Percentiles rank a stretch among this genome's conserved stretches.
phyloP scores from a whole-genome alignment of 495 filamentous ascomycete species.

The Baudoinia panamericana region DNA sequence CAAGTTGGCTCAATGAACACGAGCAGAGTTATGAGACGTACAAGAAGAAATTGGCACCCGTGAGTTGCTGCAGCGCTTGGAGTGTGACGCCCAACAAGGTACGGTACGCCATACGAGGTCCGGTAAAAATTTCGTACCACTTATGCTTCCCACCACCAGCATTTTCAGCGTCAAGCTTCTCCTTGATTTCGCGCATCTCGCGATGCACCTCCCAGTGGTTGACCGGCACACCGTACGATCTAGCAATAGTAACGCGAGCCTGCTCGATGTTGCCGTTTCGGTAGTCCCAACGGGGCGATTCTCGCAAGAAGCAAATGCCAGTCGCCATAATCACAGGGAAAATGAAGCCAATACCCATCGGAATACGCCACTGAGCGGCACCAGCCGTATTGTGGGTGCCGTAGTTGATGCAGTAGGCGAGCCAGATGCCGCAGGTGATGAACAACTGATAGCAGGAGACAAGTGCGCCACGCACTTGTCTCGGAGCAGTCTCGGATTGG shows the following conservation, averaged over 20 bases:
- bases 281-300: constrained; percentile 30
- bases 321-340: constrained; percentile 61
- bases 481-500: constrained; percentile 24
- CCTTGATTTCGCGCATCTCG: constrained; percentile 50
- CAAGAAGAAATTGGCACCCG: constrained; percentile 47
- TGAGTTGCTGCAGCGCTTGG: constrained; percentile 57
- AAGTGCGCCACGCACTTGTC: constrained; percentile 25
- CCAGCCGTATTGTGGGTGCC: constrained; percentile 45
- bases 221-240: constrained; percentile 53
- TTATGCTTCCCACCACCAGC: constrained; percentile 27
- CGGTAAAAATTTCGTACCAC: constrained; percentile 21
- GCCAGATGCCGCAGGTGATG: constrained; percentile 76
- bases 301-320: constrained; percentile 34
- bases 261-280: constrained; percentile 29
- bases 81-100: constrained; percentile 54
- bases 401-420: constrained; percentile 69
- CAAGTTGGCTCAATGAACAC: not conserved
- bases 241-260: constrained; percentile 54
- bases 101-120: constrained; percentile 58
- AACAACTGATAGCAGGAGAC: constrained; percentile 65
- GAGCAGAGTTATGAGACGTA: not conserved
- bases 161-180: constrained; percentile 35
- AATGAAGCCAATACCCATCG: constrained; percentile 66
- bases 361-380: constrained; percentile 62
- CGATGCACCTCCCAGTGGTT: constrained; percentile 50